Conservation (phyloP, 192 early-diverging fungal genomes). For the Umbelopsis ramanniana region DNA sequence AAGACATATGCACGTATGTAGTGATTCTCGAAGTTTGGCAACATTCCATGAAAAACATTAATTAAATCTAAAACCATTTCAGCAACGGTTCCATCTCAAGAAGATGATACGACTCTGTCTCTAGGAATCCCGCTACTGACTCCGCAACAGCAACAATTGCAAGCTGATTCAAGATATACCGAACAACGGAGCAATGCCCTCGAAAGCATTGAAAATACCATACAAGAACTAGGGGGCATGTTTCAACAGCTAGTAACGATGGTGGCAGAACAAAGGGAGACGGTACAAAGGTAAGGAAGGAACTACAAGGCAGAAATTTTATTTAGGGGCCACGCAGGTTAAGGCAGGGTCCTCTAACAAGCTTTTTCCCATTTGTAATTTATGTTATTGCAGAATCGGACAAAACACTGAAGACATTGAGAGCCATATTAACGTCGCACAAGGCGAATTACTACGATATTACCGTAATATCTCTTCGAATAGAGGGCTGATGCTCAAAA, state of each 20-base stretch:
- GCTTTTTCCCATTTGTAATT: background rate
- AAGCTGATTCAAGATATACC: constrained; percentile 80
- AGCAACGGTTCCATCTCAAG: constrained; percentile 5
- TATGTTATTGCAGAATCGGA: constrained; percentile 39
- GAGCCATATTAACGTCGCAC: constrained; percentile 87
- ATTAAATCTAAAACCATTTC: background rate
- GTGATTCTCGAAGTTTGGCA: background rate
- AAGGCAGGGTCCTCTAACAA: background rate
- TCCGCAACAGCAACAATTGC: constrained; percentile 61
- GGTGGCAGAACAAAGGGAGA: constrained; percentile 85
- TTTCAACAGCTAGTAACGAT: constrained; percentile 87
- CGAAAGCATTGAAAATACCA: constrained; percentile 95
- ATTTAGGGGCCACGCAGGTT: background rate
- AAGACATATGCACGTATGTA: constrained; percentile 16
- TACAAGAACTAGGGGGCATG: constrained; percentile 91
- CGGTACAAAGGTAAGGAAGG: constrained; percentile 65
- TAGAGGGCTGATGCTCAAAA: constrained; percentile 94
- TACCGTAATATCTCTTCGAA: constrained; percentile 93
- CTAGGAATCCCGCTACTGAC: constrained; percentile 49
- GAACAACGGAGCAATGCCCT: constrained; percentile 90
- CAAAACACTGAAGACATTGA: constrained; percentile 69
- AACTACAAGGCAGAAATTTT: background rate
- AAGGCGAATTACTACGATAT: constrained; percentile 88
- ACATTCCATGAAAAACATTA: background rate
- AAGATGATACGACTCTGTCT: constrained; percentile 46